phyloP scores from a whole-genome alignment of 352 stramenopile genomes.

The Pythium periplocum region DNA sequence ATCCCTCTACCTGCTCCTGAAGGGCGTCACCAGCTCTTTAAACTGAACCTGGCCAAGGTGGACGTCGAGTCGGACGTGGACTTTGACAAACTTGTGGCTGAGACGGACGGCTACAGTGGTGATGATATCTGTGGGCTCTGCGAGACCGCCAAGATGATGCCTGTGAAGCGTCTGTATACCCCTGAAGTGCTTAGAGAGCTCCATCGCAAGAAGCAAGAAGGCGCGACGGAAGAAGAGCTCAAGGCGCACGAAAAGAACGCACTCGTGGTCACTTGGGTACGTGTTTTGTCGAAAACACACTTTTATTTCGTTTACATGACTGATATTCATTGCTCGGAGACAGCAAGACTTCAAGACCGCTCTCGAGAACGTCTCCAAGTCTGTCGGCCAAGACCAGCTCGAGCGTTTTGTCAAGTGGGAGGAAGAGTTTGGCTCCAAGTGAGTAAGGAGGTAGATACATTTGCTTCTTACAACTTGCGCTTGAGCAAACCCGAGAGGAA shows the following conservation, averaged over 20 bases:
- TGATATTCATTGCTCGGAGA: background rate
- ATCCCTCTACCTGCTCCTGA: slow-evolving; percentile 31
- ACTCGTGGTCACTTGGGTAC: slow-evolving; percentile 44
- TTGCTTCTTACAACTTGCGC: slow-evolving; percentile 58
- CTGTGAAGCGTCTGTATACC: slow-evolving; percentile 37
- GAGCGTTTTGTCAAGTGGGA: slow-evolving; percentile 75
- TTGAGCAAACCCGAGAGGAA: slow-evolving; percentile 83
- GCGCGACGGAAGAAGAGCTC: slow-evolving; percentile 44
- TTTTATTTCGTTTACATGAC: no score
- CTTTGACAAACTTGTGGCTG: slow-evolving; percentile 55
- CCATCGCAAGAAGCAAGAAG: slow-evolving; percentile 49
- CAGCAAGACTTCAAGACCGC: slow-evolving; percentile 60
- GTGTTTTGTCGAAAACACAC: background rate
- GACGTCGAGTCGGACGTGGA: slow-evolving; percentile 78
- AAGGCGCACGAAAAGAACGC: slow-evolving; percentile 53
- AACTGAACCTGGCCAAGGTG: slow-evolving; percentile 71
- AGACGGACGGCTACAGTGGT: slow-evolving; percentile 54
- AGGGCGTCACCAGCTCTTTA: slow-evolving; percentile 63
- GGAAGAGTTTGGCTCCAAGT: slow-evolving; percentile 80
- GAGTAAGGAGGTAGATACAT: slow-evolving; percentile 11
- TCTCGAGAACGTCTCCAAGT: slow-evolving; percentile 79
- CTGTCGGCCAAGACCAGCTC: slow-evolving; percentile 69
- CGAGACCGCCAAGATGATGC: slow-evolving; percentile 48
- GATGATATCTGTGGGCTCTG: slow-evolving; percentile 42
- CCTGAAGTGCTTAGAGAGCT: slow-evolving; percentile 42